Evolutionary conservation across 345 rosid species (phyloP), one percentile per base, ranked within the genome.

Genomic region (Rhodomyrtus tomentosa): DNA sequence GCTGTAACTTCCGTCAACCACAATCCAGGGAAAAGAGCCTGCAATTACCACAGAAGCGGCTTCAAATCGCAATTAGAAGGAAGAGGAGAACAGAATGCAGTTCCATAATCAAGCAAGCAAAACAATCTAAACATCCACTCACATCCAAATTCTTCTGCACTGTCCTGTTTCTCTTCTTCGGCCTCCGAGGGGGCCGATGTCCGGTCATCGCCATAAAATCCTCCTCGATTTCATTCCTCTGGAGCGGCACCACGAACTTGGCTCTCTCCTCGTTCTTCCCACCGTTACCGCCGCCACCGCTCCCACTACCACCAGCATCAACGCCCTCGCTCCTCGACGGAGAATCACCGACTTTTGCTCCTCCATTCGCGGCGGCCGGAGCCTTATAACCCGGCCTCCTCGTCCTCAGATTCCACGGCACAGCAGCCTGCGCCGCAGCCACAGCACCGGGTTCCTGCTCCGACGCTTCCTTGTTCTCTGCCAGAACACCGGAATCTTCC

Each of bases 391-490:
- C 90, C 1, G 92, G 90, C 85, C 93, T 92, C 84, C 96, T 91
- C 48, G 93, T 96, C 82, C 98, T 88, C 86, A 96, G 91, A 88
- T 95, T 96, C 98, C 98, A 96, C 54, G 96, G 98, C 87, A 88
- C 86, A 14, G 42, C 55, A 68, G 36, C 68, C 84, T 20, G 50
- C 18, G 73, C 85, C 36, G 82, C 88, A 83, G 86, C 90, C 82
- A n/a, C 90, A 68, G 86, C 68, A 5, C 32, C 86, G 45, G 84
- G 87, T 84, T 88, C 85, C 83, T 22, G 83, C 52, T 86, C 88
- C 87, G 86, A 74, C 51, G 87, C 84, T 45, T 90, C 87, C 85
- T 88, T 87, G 20, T 88, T 86, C 81, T 89, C 91, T 52, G 90
- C 89, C 87, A 91, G 91, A 90, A 86, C 88, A 68, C 87, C 89